A percentile compares a stretch with the other conserved stretches of the same genome.
Evolutionary conservation across 2,329 filamentous ascomycete species (phyloP).

Genomic region (Hymenoscyphus repandus): DNA sequence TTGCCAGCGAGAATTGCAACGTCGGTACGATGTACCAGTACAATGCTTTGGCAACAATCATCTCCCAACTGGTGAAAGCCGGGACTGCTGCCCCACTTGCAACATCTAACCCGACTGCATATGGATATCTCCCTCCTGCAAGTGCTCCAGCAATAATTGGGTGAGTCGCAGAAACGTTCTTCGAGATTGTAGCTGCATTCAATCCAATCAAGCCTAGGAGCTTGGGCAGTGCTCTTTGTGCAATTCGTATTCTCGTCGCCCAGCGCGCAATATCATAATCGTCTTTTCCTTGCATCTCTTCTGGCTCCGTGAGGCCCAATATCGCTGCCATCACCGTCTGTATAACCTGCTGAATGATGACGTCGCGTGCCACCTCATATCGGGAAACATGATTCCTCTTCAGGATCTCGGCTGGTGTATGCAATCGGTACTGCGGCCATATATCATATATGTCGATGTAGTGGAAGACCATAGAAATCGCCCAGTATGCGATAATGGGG

Average conservation of each 20-base stretch:
- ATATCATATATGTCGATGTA: slow-evolving; percentile 78
- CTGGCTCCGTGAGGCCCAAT: slow-evolving; percentile 66
- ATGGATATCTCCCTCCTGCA: slow-evolving; percentile 75
- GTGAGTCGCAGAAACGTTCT: slow-evolving; percentile 65
- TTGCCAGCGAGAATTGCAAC: slow-evolving; percentile 70
- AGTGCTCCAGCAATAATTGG: slow-evolving; percentile 71
- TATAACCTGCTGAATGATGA: slow-evolving; percentile 85
- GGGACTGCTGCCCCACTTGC: slow-evolving; percentile 51
- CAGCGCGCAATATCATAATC: slow-evolving; percentile 85
- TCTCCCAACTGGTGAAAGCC: slow-evolving; percentile 80
- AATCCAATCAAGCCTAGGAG: slow-evolving; percentile 68
- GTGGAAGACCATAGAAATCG: slow-evolving; percentile 75
- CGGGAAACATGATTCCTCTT: slow-evolving; percentile 84
- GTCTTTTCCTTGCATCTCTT: slow-evolving; percentile 70
- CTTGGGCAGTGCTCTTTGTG: slow-evolving; percentile 71
- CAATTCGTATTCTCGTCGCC: slow-evolving; percentile 75
- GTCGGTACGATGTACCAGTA: slow-evolving; percentile 75
- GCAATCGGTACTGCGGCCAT: slow-evolving; percentile 86
- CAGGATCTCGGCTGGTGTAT: slow-evolving; percentile 89
- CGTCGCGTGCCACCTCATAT: slow-evolving; percentile 83
- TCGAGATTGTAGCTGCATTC: slow-evolving; percentile 69
- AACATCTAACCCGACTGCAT: slow-evolving; percentile 54
- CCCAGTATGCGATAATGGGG: slow-evolving; percentile 85
- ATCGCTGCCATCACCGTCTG: slow-evolving; percentile 69
- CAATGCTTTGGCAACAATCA: slow-evolving; percentile 65